Percentiles rank a stretch among this genome's conserved stretches.
Conservation (phyloP, 371 early-diverging fungal genomes). For the Rhizopus stolonifer region DNA sequence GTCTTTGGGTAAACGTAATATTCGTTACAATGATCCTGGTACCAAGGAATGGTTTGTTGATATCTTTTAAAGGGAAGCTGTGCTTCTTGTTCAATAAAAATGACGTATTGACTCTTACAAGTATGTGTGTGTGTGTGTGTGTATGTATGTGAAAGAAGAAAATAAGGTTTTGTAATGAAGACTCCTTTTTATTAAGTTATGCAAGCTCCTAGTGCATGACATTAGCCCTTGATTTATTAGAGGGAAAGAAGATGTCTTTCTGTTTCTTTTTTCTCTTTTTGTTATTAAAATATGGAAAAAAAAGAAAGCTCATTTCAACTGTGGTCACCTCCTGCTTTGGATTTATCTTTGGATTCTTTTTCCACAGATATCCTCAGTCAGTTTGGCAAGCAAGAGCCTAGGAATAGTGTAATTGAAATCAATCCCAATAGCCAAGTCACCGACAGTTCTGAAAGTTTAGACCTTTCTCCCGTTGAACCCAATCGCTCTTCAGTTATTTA, state of each 20-base stretch:
- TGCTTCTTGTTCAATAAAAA: too few species aligned
- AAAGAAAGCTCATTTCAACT: slow-evolving; percentile 17
- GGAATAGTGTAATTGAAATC: not conserved
- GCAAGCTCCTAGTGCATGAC: not conserved
- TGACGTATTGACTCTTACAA: too few species aligned
- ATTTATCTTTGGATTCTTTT: slow-evolving; percentile 27
- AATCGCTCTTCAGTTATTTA: not conserved
- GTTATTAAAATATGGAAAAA: slow-evolving; percentile 7
- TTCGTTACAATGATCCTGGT: slow-evolving; percentile 48
- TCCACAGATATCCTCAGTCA: slow-evolving; percentile 30
- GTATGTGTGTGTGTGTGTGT: too few species aligned
- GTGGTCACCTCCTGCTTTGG: slow-evolving; percentile 21
- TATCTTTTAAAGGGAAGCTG: slow-evolving; percentile 25
- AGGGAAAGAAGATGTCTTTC: not conserved
- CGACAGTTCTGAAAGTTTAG: not conserved
- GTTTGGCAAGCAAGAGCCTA: slow-evolving; percentile 17
- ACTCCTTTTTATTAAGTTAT: slow-evolving; percentile 1
- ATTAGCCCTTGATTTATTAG: not conserved
- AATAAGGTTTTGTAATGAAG: not conserved
- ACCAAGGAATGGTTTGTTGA: slow-evolving; percentile 35
- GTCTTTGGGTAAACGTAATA: slow-evolving; percentile 35
- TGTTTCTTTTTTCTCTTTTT: slow-evolving; percentile 7
- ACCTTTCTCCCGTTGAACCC: not conserved
- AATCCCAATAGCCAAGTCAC: not conserved
- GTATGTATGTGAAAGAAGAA: not conserved